Evolutionary conservation across 306 rosid species (phyloP), one percentile per base, ranked within the genome.

Genomic region (Inga leiocalycina): DNA sequence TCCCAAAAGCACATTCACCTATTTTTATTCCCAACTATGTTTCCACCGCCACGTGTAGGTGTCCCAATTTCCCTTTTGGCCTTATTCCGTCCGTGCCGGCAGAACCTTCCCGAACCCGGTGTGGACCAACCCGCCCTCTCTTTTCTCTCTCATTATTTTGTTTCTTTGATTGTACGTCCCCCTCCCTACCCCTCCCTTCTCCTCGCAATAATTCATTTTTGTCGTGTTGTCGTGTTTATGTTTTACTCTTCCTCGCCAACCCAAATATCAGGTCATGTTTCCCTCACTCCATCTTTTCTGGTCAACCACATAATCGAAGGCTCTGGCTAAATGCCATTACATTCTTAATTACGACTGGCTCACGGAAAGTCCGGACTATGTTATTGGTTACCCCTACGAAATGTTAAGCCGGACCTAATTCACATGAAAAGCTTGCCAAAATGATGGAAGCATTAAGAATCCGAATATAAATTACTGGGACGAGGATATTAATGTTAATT

Each of bases 111-210:
- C 2, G 75, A 69, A 67, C 2, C 1, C 2, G 65, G 20, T 62
- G 30, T 83, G 85, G 61, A 64, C 24, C 49, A 64, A 17, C 49
- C 30, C 30, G 30, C 30, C 30, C 30, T 27, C 30, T 27, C 30
- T 27, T 70, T 80, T 59, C 78, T 27, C 39, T 48, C 68, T 48
- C 72, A 82, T 78, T 73, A 30, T 82, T 27, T 78, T 74, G 75
- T 82, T 75, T 74, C 77, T 4, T 22, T 12, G 59, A 85, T 78
- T 54, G 52, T 80, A 85, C 83, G 67, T 52, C 37, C 68, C 77
- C 77, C 46, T 20, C 2, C 24, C 37, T 0, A 17, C 80, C 32
- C n/a, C 56, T 46, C 54, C 52, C 1, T 17, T 0, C 46, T 19
- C 41, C 24, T n/a, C 4, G 32, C 27, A 17, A 27, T 78, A 11